These are phyloP conservation scores for Solanum ahanhuiri DNA, from an alignment of 257 asterid species.

Conservation along the genomic window DNA sequence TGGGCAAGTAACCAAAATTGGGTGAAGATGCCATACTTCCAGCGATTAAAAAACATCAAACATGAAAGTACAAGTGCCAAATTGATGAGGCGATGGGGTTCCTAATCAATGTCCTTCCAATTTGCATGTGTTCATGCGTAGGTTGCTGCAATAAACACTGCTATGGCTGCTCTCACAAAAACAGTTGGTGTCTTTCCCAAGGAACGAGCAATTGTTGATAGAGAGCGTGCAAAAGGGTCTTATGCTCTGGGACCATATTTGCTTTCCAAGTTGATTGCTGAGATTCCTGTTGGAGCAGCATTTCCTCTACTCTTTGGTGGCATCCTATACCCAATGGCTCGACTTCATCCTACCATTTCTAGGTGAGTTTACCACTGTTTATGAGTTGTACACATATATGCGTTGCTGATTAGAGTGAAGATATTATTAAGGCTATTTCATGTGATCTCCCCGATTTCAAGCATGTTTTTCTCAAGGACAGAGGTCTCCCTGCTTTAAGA, in stretches of 20 bases:
- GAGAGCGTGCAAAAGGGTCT: conserved; percentile 89
- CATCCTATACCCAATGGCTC: conserved; percentile 88
- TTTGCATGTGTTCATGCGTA: conserved; percentile 12
- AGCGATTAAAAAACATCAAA: neutral
- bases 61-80: neutral
- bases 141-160: conserved; percentile 99
- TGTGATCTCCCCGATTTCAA: neutral
- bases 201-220: conserved; percentile 93
- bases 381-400: neutral
- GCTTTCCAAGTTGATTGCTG: conserved; percentile 87
- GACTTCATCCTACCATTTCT: conserved; percentile 77
- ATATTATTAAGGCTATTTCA: neutral
- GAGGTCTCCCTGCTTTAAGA: neutral
- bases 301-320: conserved; percentile 91
- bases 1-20: neutral
- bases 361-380: conserved; percentile 38
- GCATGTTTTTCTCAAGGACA: neutral
- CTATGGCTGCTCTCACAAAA: conserved; percentile 98
- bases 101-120: neutral
- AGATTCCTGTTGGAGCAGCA: conserved; percentile 91
- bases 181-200: conserved; percentile 96
- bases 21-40: neutral
- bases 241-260: conserved; percentile 85
- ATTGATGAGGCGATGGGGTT: neutral
- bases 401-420: neutral